These are phyloP conservation scores for Cladosporium sp. DNA, from an alignment of 2,329 filamentous ascomycete genomes.

Conservation along the genomic window DNA sequence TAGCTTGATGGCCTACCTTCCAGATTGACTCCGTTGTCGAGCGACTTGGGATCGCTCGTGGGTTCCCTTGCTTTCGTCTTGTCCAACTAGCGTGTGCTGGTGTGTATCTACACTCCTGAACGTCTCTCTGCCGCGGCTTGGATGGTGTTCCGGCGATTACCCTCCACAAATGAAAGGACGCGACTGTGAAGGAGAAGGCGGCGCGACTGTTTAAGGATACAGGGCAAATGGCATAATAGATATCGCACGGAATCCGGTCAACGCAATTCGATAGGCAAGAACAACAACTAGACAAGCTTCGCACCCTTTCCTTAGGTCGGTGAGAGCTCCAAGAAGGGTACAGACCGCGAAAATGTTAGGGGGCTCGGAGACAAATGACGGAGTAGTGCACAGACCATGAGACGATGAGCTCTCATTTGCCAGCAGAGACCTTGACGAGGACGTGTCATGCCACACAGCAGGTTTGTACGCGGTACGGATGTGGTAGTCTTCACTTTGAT, in stretches of 20 bases:
- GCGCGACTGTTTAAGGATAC: slow-evolving; percentile 9
- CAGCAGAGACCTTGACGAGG: slow-evolving; percentile 2
- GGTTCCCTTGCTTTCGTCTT: neutral
- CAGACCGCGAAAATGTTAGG: slow-evolving; percentile 18
- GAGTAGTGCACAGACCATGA: slow-evolving; percentile 11
- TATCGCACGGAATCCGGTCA: slow-evolving; percentile 9
- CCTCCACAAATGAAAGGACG: slow-evolving; percentile 18
- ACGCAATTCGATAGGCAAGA: slow-evolving; percentile 3
- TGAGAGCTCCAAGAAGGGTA: slow-evolving; percentile 17
- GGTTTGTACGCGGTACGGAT: neutral
- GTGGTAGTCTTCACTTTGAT: neutral
- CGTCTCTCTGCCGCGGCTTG: neutral
- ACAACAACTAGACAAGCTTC: slow-evolving; percentile 14
- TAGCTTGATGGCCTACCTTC: slow-evolving; percentile 11
- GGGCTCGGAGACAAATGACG: slow-evolving; percentile 18
- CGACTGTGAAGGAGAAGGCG: slow-evolving; percentile 4
- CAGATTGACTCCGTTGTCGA: slow-evolving; percentile 14
- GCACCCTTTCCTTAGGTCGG: slow-evolving; percentile 15
- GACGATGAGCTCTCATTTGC: slow-evolving; percentile 19
- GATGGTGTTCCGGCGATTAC: neutral
- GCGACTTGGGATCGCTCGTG: slow-evolving; percentile 15
- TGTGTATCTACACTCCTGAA: slow-evolving; percentile 2
- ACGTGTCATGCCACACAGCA: slow-evolving; percentile 14
- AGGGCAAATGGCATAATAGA: slow-evolving; percentile 16
- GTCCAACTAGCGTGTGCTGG: neutral